Evolutionary conservation across 1,284 basidiomycete species (phyloP).

Genomic region (Leccinum insolens): DNA sequence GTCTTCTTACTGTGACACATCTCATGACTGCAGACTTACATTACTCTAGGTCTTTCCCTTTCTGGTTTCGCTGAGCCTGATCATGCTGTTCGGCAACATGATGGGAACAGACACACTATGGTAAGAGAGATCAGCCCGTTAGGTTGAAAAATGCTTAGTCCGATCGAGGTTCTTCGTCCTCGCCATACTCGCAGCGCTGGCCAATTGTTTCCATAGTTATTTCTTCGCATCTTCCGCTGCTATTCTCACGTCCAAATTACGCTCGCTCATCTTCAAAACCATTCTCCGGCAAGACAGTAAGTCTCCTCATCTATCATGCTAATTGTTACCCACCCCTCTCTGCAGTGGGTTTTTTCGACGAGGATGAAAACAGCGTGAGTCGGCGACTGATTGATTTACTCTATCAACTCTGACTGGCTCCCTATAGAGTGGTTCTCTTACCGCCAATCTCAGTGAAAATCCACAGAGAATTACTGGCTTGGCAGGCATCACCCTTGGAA

Average conservation of each 20-base stretch:
- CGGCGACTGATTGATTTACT: neutral
- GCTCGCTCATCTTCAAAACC: slow-evolving; percentile 72
- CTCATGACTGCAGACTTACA: neutral
- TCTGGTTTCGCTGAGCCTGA: neutral
- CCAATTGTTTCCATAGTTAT: slow-evolving; percentile 70
- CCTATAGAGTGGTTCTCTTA: slow-evolving; percentile 76
- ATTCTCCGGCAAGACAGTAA: slow-evolving; percentile 83
- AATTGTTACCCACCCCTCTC: slow-evolving; percentile 8
- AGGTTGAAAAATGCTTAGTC: neutral
- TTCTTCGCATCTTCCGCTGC: slow-evolving; percentile 72
- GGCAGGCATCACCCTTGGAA: slow-evolving; percentile 86
- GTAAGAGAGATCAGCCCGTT: neutral
- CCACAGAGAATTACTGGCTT: slow-evolving; percentile 93
- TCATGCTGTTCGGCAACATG: neutral
- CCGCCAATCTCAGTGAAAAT: slow-evolving; percentile 82
- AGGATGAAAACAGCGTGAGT: slow-evolving; percentile 75
- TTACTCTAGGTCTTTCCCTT: neutral
- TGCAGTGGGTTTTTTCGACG: slow-evolving; percentile 85
- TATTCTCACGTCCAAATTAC: slow-evolving; percentile 66
- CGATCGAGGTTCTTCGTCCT: slow-evolving; percentile 79
- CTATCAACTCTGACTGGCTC: slow-evolving; percentile 1
- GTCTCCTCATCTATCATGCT: slow-evolving; percentile 25
- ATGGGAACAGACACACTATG: neutral
- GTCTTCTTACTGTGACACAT: neutral
- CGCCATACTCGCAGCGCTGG: slow-evolving; percentile 66